phyloP scores from a whole-genome alignment of 1,284 basidiomycete species.

The Kwoniella shivajii region DNA sequence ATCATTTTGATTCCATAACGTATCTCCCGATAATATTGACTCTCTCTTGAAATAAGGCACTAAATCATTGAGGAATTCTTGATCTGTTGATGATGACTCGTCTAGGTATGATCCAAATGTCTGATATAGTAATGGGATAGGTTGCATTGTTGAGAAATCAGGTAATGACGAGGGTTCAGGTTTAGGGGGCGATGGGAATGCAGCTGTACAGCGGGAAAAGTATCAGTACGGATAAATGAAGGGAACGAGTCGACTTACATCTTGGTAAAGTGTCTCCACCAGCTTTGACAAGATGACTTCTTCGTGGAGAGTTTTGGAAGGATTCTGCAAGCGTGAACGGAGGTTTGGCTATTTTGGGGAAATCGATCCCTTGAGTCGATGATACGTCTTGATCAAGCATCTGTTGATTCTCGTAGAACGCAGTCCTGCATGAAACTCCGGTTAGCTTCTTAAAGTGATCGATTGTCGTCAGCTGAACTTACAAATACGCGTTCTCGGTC shows the following conservation, averaged over 20 bases:
- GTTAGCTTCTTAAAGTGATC: neutral
- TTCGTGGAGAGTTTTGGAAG: slow-evolving; percentile 71
- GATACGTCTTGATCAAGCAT: slow-evolving; percentile 20
- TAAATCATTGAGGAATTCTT: slow-evolving; percentile 57
- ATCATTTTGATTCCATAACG: slow-evolving; percentile 77
- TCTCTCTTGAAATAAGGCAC: slow-evolving; percentile 71
- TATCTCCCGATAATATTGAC: slow-evolving; percentile 61
- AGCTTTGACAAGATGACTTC: slow-evolving; percentile 72
- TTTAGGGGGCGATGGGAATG: slow-evolving; percentile 6
- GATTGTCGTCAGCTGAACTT: slow-evolving; percentile 40
- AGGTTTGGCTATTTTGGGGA: slow-evolving; percentile 45
- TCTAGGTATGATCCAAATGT: slow-evolving; percentile 70
- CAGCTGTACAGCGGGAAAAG: neutral
- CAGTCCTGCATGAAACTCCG: slow-evolving; percentile 33
- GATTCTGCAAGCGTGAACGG: slow-evolving; percentile 60
- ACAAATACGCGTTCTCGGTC: slow-evolving; percentile 85
- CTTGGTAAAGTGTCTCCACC: slow-evolving; percentile 60
- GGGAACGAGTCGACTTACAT: slow-evolving; percentile 16
- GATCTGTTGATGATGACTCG: neutral
- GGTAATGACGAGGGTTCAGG: slow-evolving; percentile 4
- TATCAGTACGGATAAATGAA: neutral
- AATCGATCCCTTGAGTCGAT: slow-evolving; percentile 34
- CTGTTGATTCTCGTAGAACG: slow-evolving; percentile 51
- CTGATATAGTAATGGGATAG: slow-evolving; percentile 62
- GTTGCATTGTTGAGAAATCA: slow-evolving; percentile 37